Conservation (phyloP, 768 basidiomycete genomes). For the Saitozyma sp. region DNA sequence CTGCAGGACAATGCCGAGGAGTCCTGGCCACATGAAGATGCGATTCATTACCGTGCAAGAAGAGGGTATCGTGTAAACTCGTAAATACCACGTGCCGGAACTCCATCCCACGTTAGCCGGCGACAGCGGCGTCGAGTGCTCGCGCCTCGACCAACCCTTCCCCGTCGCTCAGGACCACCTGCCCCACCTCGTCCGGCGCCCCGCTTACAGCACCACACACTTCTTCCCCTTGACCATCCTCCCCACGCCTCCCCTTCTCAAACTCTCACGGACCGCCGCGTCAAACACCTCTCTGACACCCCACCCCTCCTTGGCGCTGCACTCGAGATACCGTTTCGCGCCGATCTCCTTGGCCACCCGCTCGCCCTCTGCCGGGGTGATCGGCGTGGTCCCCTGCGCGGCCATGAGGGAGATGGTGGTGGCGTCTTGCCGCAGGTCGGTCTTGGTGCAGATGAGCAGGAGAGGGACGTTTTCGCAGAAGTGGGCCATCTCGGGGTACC, state of each 20-base stretch:
- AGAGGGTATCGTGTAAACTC: too few species aligned
- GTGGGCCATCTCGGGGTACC: constrained; percentile 54
- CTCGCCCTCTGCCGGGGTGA: constrained; percentile 77
- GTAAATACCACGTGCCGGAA: too few species aligned
- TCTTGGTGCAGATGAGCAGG: constrained; percentile 52
- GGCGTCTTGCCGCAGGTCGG: constrained; percentile 50
- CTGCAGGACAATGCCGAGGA: too few species aligned
- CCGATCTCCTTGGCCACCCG: constrained; percentile 90
- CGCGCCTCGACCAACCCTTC: background rate
- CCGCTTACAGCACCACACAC: constrained; percentile 64
- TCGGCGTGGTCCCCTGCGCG: constrained; percentile 72
- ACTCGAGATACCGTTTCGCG: constrained; percentile 82
- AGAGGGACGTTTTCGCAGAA: constrained; percentile 52
- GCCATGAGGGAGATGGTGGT: constrained; percentile 56
- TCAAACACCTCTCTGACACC: constrained; percentile 92
- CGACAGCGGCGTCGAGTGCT: too few species aligned
- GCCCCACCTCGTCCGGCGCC: background rate
- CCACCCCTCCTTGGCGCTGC: constrained; percentile 85
- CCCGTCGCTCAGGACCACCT: background rate
- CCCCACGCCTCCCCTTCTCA: constrained; percentile 61
- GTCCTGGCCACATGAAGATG: too few species aligned
- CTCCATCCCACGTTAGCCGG: too few species aligned
- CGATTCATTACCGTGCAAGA: too few species aligned
- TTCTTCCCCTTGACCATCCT: constrained; percentile 66
- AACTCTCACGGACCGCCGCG: constrained; percentile 81